Evolutionary conservation across 1,284 basidiomycete species (phyloP).

Genomic region (Amylostereum chailletii): DNA sequence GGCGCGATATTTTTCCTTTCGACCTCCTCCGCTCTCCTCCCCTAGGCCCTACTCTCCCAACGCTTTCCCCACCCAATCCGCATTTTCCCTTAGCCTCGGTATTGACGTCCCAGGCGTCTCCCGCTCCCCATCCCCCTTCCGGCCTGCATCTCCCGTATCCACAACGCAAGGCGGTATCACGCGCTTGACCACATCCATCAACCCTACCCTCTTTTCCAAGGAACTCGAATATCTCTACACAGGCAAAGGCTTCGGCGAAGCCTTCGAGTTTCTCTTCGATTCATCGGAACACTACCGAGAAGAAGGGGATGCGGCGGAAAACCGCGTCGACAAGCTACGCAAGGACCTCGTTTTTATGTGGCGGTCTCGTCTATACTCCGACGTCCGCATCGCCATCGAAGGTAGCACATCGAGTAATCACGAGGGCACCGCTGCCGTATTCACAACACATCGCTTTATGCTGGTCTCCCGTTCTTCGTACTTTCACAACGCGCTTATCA

Average conservation of each 20-base stretch:
- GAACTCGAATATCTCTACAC: slow-evolving; percentile 90
- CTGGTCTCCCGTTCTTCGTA: slow-evolving; percentile 86
- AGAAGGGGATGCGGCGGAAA: slow-evolving; percentile 52
- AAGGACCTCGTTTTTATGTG: slow-evolving; percentile 96
- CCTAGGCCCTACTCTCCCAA: slow-evolving; percentile 50
- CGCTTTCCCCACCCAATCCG: slow-evolving; percentile 47
- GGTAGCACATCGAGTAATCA: slow-evolving; percentile 53
- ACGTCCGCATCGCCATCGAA: slow-evolving; percentile 73
- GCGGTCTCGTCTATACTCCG: slow-evolving; percentile 87
- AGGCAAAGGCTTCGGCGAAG: slow-evolving; percentile 78
- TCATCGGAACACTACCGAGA: slow-evolving; percentile 41
- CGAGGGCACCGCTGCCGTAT: slow-evolving; percentile 69
- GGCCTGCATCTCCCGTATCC: slow-evolving; percentile 36
- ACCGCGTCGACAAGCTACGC: slow-evolving; percentile 78
- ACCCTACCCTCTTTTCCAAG: slow-evolving; percentile 71
- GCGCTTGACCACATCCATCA: slow-evolving; percentile 58
- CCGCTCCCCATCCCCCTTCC: slow-evolving; percentile 49
- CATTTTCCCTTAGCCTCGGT: slow-evolving; percentile 47
- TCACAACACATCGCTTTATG: slow-evolving; percentile 90
- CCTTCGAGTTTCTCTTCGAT: slow-evolving; percentile 86
- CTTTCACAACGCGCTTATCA: slow-evolving; percentile 68
- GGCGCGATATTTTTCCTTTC: slow-evolving; percentile 73
- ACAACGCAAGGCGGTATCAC: slow-evolving; percentile 32
- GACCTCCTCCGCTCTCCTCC: slow-evolving; percentile 45
- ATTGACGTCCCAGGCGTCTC: slow-evolving; percentile 37